Percentiles rank a stretch among this genome's conserved stretches.
Evolutionary conservation across 2,329 filamentous ascomycete genomes (phyloP).

Genomic region (Blastomyces percursus): DNA sequence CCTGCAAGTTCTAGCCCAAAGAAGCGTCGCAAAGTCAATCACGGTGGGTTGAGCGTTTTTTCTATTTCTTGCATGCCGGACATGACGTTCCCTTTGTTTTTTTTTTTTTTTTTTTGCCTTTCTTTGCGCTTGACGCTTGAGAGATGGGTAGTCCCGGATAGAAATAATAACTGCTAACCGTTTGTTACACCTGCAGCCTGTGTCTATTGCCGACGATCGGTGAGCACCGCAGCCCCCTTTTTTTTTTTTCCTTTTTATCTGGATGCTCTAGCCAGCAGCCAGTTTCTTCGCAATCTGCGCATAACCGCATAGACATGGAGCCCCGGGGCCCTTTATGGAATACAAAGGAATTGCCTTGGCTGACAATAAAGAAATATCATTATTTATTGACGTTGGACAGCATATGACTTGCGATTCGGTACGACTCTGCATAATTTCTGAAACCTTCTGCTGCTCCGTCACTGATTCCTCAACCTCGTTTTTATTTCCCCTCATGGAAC

Average conservation of each 20-base stretch:
- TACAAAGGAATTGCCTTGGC: conserved; percentile 12
- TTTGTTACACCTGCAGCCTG: conserved; percentile 53
- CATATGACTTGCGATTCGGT: conserved; percentile 91
- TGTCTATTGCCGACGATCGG: conserved; percentile 81
- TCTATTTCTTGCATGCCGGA: not conserved
- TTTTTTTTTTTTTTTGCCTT: too few species aligned
- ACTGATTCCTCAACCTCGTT: conserved; percentile 14
- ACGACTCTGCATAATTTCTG: conserved; percentile 31
- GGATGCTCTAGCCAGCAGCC: not conserved
- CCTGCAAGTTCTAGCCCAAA: conserved; percentile 49
- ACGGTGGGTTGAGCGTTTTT: conserved; percentile 50
- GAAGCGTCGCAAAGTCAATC: conserved; percentile 81
- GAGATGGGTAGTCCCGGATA: not conserved
- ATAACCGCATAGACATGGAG: conserved; percentile 14
- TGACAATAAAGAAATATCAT: not conserved
- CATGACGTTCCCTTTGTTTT: too few species aligned
- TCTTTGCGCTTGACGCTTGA: not conserved
- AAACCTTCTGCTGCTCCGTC: conserved; percentile 11
- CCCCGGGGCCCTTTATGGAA: not conserved
- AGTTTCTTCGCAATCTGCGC: conserved; percentile 12
- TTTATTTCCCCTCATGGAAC: conserved; percentile 9
- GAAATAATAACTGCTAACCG: conserved; percentile 23
- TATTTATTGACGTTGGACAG: conserved; percentile 42
- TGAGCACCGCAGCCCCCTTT: conserved; percentile 43
- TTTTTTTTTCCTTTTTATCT: not conserved